Evolutionary conservation across 2,329 filamentous ascomycete species (phyloP), one percentile per base, ranked within the genome.

Genomic region (Lasiodiplodia sp.): DNA sequence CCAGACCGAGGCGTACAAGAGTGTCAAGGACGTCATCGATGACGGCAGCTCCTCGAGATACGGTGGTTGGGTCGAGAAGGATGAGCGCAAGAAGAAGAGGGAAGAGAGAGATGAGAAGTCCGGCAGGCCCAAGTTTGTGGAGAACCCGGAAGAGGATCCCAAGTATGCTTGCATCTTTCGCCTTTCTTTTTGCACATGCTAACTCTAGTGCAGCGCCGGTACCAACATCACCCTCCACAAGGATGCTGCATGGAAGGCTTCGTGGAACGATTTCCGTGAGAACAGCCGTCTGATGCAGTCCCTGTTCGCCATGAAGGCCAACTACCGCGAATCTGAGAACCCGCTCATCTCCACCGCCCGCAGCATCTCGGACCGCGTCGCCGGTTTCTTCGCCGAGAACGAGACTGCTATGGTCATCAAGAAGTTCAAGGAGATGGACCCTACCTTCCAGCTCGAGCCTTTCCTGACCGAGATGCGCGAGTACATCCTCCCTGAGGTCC

Each of bases 391-490:
- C 73, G 96, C 96, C 71, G 96, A 99, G 81, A 99, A 98, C 80
- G 96, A 99, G 84, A 97, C 94, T 0, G 96, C 96, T 37, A 91
- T 91, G 87, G 96, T 99, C 44, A 97, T 98, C 84, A 98, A 97
- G 85, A 97, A 95, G 81, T 97, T 99, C 86, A 91, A 95, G 57
- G 88, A 94, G 75, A 97, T 98, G 89, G 96, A 99, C 75, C 95
- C 96, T 5, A 87, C 86, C 72, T 99, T 99, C 86, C 93, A 97
- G 78, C 88, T 97, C 73, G 96, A 99, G 81, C 92, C 94, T 0
- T 99, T 98, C 85, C 83, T 98, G 64, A 91, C 92, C 72, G 96
- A 99, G 76, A 92, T 99, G 82, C 92, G 96, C 79, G 95, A 98
- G 82, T 99, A 98, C 81, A 98, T 99, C 67, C 87, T 99, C 1